Conservation (phyloP, 2,329 filamentous ascomycete genomes). For the Emmonsia crescens region DNA sequence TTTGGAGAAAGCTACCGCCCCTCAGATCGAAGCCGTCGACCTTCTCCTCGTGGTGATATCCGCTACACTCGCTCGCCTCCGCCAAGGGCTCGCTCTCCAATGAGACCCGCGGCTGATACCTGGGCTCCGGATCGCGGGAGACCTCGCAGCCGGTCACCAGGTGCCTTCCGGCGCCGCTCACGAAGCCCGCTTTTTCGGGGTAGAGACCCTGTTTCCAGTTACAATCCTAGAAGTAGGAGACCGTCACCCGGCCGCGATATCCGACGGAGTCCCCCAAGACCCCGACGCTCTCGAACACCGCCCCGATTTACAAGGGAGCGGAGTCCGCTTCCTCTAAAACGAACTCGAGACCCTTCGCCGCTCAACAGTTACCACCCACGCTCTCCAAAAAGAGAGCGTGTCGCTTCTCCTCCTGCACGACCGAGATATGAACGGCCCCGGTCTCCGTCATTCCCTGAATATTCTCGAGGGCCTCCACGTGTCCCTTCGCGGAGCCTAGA, state of each 20-base stretch:
- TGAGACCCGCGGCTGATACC: slow-evolving; percentile 29
- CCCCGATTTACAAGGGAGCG: slow-evolving; percentile 24
- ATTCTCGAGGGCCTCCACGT: slow-evolving; percentile 27
- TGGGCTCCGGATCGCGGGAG: slow-evolving; percentile 29
- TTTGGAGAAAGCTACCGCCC: slow-evolving; percentile 35
- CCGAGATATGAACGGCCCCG: slow-evolving; percentile 23
- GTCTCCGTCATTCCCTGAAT: slow-evolving; percentile 34
- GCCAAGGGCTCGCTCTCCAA: slow-evolving; percentile 27
- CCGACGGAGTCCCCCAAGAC: slow-evolving; percentile 28
- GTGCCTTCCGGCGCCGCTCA: slow-evolving; percentile 31
- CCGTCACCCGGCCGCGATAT: slow-evolving; percentile 33
- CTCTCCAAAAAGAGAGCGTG: slow-evolving; percentile 25
- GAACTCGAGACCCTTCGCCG: slow-evolving; percentile 28
- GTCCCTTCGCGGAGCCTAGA: slow-evolving; percentile 45
- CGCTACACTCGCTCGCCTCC: slow-evolving; percentile 26
- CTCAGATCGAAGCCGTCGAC: slow-evolving; percentile 21
- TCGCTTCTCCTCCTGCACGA: slow-evolving; percentile 17
- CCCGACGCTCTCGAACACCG: slow-evolving; percentile 30
- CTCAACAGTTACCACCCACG: slow-evolving; percentile 22
- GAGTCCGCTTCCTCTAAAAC: slow-evolving; percentile 22
- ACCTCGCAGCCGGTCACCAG: slow-evolving; percentile 34
- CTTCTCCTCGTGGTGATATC: slow-evolving; percentile 27
- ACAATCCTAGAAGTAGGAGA: slow-evolving; percentile 27
- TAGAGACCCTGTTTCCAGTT: slow-evolving; percentile 24
- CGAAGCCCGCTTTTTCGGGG: slow-evolving; percentile 30